Conservation (phyloP, 2,329 filamentous ascomycete genomes). For the Ophiostoma tasmaniense region DNA sequence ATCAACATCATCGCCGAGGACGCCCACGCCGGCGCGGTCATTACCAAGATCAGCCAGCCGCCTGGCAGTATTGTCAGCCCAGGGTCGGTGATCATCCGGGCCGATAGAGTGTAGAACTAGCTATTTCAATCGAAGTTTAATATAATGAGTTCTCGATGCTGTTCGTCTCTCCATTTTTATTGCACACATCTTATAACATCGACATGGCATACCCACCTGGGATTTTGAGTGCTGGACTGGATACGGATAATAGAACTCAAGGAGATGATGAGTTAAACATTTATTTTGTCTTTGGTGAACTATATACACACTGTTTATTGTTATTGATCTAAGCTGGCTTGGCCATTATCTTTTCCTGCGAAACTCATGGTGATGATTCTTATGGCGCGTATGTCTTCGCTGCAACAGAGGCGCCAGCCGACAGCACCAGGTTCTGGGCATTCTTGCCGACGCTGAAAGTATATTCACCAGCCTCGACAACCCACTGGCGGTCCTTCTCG, state of each 20-base stretch:
- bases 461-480: neutral
- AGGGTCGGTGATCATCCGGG: neutral
- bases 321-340: no score
- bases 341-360: neutral
- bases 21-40: neutral
- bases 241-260: no score
- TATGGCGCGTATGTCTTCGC: neutral
- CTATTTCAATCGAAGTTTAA: neutral
- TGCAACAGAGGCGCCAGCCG: neutral
- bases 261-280: no score
- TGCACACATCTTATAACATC: no score
- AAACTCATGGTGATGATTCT: neutral
- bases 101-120: neutral
- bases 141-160: no score
- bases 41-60: neutral
- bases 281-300: no score
- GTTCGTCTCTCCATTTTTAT: no score
- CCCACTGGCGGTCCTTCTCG: conserved; percentile 4
- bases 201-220: no score
- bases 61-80: neutral
- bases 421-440: neutral
- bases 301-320: no score
- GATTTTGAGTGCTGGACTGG: no score
- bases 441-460: neutral
- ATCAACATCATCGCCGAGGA: conserved; percentile 28